These are phyloP conservation scores for Hygrophila difformis DNA, from an alignment of 257 asterid genomes.

Conservation along the genomic window DNA sequence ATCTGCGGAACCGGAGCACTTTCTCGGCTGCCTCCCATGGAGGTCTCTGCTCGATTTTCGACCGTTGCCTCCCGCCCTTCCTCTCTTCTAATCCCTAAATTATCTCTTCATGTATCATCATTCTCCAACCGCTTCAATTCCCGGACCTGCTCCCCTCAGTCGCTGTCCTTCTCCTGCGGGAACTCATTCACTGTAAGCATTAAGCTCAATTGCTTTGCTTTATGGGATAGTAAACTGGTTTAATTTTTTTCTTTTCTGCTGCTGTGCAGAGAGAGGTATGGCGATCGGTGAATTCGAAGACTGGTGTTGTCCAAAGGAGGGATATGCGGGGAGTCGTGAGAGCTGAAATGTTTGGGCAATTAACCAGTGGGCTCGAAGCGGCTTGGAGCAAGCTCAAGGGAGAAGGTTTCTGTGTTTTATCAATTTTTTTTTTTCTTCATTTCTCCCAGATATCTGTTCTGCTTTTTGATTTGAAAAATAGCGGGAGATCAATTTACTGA, in stretches of 20 bases:
- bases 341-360: slow-evolving; percentile 98
- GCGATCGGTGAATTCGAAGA: slow-evolving; percentile 46
- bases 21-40: slow-evolving; percentile 30
- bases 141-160: slow-evolving; percentile 32
- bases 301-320: slow-evolving; percentile 22
- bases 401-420: slow-evolving; percentile 45
- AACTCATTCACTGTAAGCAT: slow-evolving; percentile 49
- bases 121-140: slow-evolving; percentile 30
- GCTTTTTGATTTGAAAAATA: background rate
- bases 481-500: too few relatives aligned
- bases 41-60: slow-evolving; percentile 44
- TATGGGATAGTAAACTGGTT: too few relatives aligned
- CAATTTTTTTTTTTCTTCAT: slow-evolving; percentile 1
- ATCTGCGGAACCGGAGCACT: slow-evolving; percentile 8
- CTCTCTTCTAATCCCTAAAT: slow-evolving; percentile 24
- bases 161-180: slow-evolving; percentile 47
- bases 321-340: slow-evolving; percentile 43
- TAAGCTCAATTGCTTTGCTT: background rate
- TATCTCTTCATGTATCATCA: slow-evolving; percentile 20
- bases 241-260: background rate
- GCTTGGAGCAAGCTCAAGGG: slow-evolving; percentile 99
- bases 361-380: slow-evolving; percentile 76
- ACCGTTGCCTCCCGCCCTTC: slow-evolving; percentile 59
- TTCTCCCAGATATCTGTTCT: background rate
- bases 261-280: slow-evolving; percentile 58